Base-by-base conservation (phyloP, 2,329 filamentous ascomycete species). In the Exophiala dermatitidis region DNA sequence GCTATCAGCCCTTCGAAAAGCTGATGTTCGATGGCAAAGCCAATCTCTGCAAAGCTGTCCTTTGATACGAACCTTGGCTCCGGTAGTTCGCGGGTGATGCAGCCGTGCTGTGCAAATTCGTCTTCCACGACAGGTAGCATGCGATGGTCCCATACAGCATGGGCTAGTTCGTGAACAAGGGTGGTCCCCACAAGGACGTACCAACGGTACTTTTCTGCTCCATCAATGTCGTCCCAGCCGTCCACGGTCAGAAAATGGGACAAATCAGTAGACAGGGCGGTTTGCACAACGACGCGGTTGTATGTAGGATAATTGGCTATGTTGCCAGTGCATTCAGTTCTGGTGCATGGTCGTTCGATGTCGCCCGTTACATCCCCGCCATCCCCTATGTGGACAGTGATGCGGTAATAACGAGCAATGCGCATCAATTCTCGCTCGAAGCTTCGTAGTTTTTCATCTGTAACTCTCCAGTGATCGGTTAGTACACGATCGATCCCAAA, bases 131-230 rank as follows among this genome's bases (percentile, higher is more conserved):
- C 8, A n/a, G 37, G 29, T 10, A 41, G 37, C 26, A 48, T n/a
- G 7, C 48, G 40, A 49, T 54, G 29, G 6, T 31, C 42, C 52
- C 52, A 54, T 9, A 54, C 43, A 26, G 48, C 52, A 30, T 54
- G 47, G 6, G 48, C 47, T 6, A 54, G 44, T 26, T 54, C 48
- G 19, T 54, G 52, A 12, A 54, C 37, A 9, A 54, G 32, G 1
- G 44, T 54, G 8, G 44, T 31, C 2, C 47, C 52, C 33, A 50
- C 32, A 10, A 50, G n/a, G 31, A 54, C 36, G 30, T 50, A 46
- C 10, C 26, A 33, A 26, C 8, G 29, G 28, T 51, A 46, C 37
- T 50, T 54, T 32, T 50, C 52, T 4, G 31, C 10, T 2, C 37
- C 37, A 32, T 31, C 26, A 2, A 43, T 42, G 6, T 36, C 51